Evolutionary conservation across 164 flowering plant species (phyloP), one percentile per base, ranked within the genome.

Genomic region (Sextonia rubra): DNA sequence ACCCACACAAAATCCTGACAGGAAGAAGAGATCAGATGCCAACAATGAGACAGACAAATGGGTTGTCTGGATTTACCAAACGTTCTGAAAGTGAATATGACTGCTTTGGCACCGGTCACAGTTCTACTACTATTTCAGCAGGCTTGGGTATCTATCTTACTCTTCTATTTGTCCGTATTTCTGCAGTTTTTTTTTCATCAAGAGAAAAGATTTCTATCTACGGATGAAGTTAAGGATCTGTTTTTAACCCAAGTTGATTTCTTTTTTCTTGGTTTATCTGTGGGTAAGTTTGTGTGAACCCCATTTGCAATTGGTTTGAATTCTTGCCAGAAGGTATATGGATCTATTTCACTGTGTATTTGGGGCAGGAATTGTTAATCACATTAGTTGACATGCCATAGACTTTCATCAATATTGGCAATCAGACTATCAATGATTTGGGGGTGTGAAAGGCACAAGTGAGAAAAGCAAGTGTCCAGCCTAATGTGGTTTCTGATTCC

Each of bases 41-140:
- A 2, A 95, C 98, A 5, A 68, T 95, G 62, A 88, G 99, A 74
- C 98, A 93, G 76, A 92, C 98, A 60, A 82, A 91, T 79, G 99
- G 98, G 12, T 78, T 95, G n/a, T 60, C 96, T 11, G 99, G 99
- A 24, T 95, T 95, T 75, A 91, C 98, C 0, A 95, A 93, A 77
- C 89, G 98, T 4, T 78, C 92, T 1, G 99, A 95, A 84, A 95
- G 99, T 77, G 98, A 90, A 75, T 85, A 87, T 62, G 99, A 95
- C 79, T 77, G 85, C 81, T 95, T 95, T 73, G 99, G 99, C 56
- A 81, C 98, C 27, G 99, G 99, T 68, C 99, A 95, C 72, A 93
- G 99, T 69, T 95, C 99, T 4, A 95, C 97, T 26, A 95, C 87
- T 67, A 95, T 95, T 67, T 95, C 99, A 29, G 99, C 99, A 37